Evolutionary conservation across 2,329 filamentous ascomycete genomes (phyloP).

Genomic region (Exophiala phaeomuriformis): DNA sequence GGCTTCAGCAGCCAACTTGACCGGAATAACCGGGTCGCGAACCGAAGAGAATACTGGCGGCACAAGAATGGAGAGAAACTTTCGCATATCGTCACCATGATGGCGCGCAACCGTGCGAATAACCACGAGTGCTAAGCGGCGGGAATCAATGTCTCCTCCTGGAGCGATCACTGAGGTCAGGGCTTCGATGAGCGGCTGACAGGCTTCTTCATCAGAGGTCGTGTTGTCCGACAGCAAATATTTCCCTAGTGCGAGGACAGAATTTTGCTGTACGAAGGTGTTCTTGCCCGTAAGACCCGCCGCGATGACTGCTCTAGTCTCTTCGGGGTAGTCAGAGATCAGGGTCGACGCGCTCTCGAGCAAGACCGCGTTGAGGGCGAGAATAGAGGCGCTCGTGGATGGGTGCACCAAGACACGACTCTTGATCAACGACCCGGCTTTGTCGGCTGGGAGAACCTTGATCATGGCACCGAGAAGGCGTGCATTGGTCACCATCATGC

Average conservation of each 20-base stretch:
- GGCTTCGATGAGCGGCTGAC: slow-evolving; percentile 71
- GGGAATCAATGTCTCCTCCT: slow-evolving; percentile 71
- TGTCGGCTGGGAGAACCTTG: slow-evolving; percentile 71
- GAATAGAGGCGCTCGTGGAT: slow-evolving; percentile 68
- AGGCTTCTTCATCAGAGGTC: slow-evolving; percentile 58
- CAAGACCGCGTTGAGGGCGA: slow-evolving; percentile 83
- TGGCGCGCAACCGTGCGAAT: slow-evolving; percentile 75
- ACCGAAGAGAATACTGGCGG: slow-evolving; percentile 83
- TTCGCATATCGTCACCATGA: slow-evolving; percentile 70
- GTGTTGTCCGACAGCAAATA: slow-evolving; percentile 17
- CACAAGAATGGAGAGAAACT: slow-evolving; percentile 63
- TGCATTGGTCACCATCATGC: slow-evolving; percentile 83
- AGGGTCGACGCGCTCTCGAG: slow-evolving; percentile 69
- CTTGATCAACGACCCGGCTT: slow-evolving; percentile 55
- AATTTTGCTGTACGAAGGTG: slow-evolving; percentile 60
- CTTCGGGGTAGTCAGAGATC: slow-evolving; percentile 61
- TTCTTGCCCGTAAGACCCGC: slow-evolving; percentile 71
- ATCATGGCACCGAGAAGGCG: slow-evolving; percentile 83
- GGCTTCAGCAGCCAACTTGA: slow-evolving; percentile 91
- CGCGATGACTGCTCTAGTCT: slow-evolving; percentile 68
- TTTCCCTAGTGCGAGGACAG: slow-evolving; percentile 25
- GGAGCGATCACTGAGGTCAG: slow-evolving; percentile 69
- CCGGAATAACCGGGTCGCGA: slow-evolving; percentile 82
- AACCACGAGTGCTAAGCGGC: slow-evolving; percentile 78
- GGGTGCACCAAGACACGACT: slow-evolving; percentile 71